Conservation (phyloP, 2,329 filamentous ascomycete genomes). For the Colletotrichum agaves region DNA sequence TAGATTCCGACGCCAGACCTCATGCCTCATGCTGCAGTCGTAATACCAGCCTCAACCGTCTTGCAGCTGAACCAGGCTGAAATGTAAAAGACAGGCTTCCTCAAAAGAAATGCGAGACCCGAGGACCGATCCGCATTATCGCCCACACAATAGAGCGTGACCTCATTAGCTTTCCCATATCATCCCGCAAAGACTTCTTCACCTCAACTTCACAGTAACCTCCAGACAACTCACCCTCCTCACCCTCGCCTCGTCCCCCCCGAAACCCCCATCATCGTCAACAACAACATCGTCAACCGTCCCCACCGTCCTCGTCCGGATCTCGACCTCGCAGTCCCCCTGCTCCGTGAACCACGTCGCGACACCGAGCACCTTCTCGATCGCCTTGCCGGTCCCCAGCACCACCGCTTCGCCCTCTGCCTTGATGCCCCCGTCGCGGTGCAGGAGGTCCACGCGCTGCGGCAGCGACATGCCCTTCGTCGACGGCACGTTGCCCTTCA, state of each 20-base stretch:
- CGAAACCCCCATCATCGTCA: constrained; percentile 48
- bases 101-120: too few relatives aligned
- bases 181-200: constrained; percentile 37
- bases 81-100: too few relatives aligned
- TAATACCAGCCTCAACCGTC: too few relatives aligned
- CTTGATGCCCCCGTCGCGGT: constrained; percentile 44
- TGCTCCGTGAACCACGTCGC: constrained; percentile 74
- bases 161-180: too few relatives aligned
- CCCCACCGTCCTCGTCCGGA: constrained; percentile 72
- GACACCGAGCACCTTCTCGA: constrained; percentile 70
- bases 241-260: constrained; percentile 50
- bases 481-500: constrained; percentile 57
- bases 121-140: too few relatives aligned
- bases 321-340: constrained; percentile 65
- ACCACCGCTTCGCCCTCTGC: constrained; percentile 61
- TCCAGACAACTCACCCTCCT: constrained; percentile 64
- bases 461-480: constrained; percentile 57
- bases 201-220: constrained; percentile 59
- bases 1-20: too few relatives aligned
- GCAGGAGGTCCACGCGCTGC: constrained; percentile 57
- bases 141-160: too few relatives aligned
- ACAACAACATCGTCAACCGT: constrained; percentile 74
- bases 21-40: too few relatives aligned
- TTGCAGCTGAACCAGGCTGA: too few relatives aligned
- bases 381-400: constrained; percentile 74